Evolutionary conservation across 768 basidiomycete genomes (phyloP), one percentile per base, ranked within the genome.

Genomic region (Boletus reticulatus): DNA sequence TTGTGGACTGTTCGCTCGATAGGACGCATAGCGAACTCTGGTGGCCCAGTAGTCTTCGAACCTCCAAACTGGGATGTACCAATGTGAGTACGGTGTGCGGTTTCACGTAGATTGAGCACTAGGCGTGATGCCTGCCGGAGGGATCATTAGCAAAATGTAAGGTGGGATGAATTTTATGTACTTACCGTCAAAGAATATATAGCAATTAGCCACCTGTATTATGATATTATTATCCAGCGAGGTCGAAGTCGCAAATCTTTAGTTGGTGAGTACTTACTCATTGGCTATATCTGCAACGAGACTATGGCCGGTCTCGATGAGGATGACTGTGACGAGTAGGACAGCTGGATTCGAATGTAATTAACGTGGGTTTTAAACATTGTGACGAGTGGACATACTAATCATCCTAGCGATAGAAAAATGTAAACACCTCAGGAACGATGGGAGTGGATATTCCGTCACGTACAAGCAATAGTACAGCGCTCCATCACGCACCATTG

Each of bases 401-500:
- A 53, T 24, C 17, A 53, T 48, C 17, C 22, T 22, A 22, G 22
- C 22, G 3, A 22, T 22, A 22, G 22, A 22, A 22, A 22, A 22
- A 22, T 3, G 22, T 22, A 22, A 22, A 22, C 22, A 22, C 22
- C 22, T 22, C 22, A 22, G 22, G 22, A 22, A 22, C 22, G 22
- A 22, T 22, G 22, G 22, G 22, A 22, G 22, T 22, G 3, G 22
- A 22, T 22, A 22, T 22, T 1, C 22, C 22, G 22, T 22, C 22
- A 22, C 22, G 3, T 22, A 22, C 22, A 19, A 53, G 32, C 9
- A 48, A 24, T 54, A 54, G 31, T 49, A 54, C 6, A 54, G 13
- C 49, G 43, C 54, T 6, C 54, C 54, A 24, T 55, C 54, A 6
- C 49, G 43, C 20, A 55, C 49, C 48, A 55, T 55, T 20, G 20